Percentiles rank a stretch among this genome's conserved stretches.
Conservation (phyloP, 768 basidiomycete species). For the Panaeolus papilionaceus region DNA sequence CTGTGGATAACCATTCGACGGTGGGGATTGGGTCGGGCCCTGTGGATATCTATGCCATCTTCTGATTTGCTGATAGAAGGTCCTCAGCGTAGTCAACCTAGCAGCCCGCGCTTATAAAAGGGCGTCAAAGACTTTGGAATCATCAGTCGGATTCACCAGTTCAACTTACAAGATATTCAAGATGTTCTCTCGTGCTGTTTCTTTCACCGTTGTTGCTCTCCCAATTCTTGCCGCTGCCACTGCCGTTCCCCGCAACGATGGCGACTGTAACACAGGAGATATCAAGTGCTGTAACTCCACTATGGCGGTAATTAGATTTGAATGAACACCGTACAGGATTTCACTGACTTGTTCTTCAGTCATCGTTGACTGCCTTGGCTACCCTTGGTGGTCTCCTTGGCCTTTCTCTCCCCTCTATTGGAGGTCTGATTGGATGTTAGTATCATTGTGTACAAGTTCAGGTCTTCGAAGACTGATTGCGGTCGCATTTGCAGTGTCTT, state of each 20-base stretch:
- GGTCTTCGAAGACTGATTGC: neutral
- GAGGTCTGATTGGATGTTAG: slow-evolving; percentile 16
- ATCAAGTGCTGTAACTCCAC: slow-evolving; percentile 22
- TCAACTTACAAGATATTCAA: slow-evolving; percentile 8
- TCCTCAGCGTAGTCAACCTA: too few species aligned
- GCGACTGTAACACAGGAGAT: slow-evolving; percentile 15
- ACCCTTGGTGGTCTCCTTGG: slow-evolving; percentile 14
- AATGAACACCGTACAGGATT: neutral
- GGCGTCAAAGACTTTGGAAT: neutral
- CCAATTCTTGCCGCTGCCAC: slow-evolving; percentile 20
- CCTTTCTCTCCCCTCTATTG: slow-evolving; percentile 12
- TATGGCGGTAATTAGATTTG: slow-evolving; percentile 2
- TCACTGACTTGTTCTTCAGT: neutral
- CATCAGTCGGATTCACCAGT: neutral
- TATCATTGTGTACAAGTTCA: neutral
- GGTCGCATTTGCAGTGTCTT: neutral
- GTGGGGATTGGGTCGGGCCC: neutral
- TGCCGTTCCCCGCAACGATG: neutral
- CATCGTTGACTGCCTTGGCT: slow-evolving; percentile 12
- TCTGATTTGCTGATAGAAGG: neutral
- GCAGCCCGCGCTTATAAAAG: neutral
- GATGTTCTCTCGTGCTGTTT: slow-evolving; percentile 15
- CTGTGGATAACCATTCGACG: neutral
- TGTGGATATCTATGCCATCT: neutral
- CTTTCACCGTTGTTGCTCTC: slow-evolving; percentile 18